Base-by-base conservation (phyloP, 192 early-diverging fungal species). In the Chytriomyces confervae region DNA sequence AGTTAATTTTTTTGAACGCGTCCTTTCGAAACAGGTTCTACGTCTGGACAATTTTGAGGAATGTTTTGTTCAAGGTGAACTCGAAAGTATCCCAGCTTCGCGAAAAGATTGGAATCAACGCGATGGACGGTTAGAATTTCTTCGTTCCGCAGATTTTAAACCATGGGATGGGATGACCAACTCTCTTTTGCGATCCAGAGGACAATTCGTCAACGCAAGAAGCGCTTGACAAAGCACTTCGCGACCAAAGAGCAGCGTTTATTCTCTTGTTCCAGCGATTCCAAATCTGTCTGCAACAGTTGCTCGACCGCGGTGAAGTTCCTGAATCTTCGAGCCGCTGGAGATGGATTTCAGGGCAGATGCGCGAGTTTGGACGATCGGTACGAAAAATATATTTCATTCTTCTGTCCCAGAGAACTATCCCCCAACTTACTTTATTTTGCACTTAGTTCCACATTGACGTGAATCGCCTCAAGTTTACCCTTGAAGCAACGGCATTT, bases 21-120 rank as follows among this genome's bases (percentile, higher is more conserved):
- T 65, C 27, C 13, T 27, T 0, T 3, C 60, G n/a, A 29, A 3
- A 5, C 61, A 82, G 81, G 48, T 94, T 93, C 79, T 90, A 90
- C 78, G 67, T 92, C 47, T 98, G 95, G 95, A 91, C 93, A 81
- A 95, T 95, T 53, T 77, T 97, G 75, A 89, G 88, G 77, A 94
- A 92, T 70, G 95, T 95, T 0, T 75, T 97, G 6, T 87, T 87
- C 74, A 98, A 98, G 82, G 91, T 96, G 62, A 92, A 92, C 50
- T 86, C 91, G 66, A 94, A 95, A 78, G 94, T 94, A 20, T 80
- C 75, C 9, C 93, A 95, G 76, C 82, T 94, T 44, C 79, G 86
- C 48, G 73, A 81, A 8, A 93, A 92, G 71, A 68, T 91, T 45
- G 81, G 46, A 49, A 18, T 23, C 53, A 50, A 70, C 61, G 77